Percentiles rank a stretch among this genome's conserved stretches.
Evolutionary conservation across 331 rosid species (phyloP).

Genomic region (Acacia pycnantha): DNA sequence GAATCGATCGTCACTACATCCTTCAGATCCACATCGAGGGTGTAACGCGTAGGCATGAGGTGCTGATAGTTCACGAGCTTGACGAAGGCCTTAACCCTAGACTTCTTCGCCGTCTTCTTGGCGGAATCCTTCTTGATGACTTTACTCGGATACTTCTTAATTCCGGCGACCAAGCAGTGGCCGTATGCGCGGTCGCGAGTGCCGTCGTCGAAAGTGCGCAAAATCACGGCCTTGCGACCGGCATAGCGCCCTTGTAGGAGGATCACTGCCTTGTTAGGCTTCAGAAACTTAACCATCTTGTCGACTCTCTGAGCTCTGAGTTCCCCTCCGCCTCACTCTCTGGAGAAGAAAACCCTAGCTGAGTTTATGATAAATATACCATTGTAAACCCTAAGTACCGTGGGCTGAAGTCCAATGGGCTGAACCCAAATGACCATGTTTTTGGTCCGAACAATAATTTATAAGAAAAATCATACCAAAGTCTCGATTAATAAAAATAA

Average conservation of each 20-base stretch:
- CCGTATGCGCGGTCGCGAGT: not conserved
- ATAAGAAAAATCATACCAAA: too few relatives aligned
- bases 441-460: not conserved
- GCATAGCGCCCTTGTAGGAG: not conserved
- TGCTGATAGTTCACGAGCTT: not conserved
- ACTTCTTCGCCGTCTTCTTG: not conserved
- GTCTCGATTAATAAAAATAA: too few relatives aligned
- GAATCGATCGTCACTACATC: not conserved
- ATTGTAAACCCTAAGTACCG: not conserved
- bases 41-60: not conserved
- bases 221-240: not conserved
- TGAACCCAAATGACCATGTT: too few relatives aligned
- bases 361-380: not conserved
- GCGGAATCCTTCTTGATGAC: constrained; percentile 4
- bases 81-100: not conserved
- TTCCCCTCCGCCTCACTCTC: not conserved
- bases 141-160: not conserved
- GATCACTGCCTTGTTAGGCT: not conserved
- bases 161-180: not conserved
- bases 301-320: not conserved
- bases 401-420: not conserved
- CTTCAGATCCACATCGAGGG: not conserved
- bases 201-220: not conserved
- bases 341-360: not conserved
- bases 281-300: not conserved